These are phyloP conservation scores for Ophidiomyces ophidiicola DNA, from an alignment of 2,329 filamentous ascomycete genomes.

Conservation along the genomic window DNA sequence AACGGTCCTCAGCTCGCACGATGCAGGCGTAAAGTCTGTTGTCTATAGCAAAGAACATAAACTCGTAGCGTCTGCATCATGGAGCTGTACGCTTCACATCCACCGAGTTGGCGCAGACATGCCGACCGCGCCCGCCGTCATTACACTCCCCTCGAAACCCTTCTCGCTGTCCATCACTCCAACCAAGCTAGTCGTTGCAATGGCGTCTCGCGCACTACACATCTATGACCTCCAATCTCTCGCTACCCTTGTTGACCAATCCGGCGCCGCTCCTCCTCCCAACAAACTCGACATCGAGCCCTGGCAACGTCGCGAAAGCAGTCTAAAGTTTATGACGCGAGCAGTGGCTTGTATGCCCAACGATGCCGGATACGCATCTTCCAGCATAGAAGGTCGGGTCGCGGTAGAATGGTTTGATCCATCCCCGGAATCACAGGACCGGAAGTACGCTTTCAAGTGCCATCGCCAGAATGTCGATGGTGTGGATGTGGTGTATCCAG, in stretches of 20 bases:
- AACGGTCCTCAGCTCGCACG: constrained; percentile 65
- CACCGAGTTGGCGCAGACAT: constrained; percentile 51
- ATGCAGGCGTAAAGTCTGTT: constrained; percentile 67
- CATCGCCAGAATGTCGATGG: constrained; percentile 63
- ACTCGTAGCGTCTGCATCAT: constrained; percentile 77
- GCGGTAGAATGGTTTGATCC: constrained; percentile 98
- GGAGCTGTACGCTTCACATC: constrained; percentile 83
- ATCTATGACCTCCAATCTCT: constrained; percentile 80
- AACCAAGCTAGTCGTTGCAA: constrained; percentile 84
- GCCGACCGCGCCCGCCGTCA: constrained; percentile 40
- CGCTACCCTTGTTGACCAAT: constrained; percentile 40
- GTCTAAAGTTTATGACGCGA: constrained; percentile 89
- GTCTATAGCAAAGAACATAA: constrained; percentile 66
- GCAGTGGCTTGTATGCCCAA: constrained; percentile 94
- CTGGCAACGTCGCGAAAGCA: constrained; percentile 89
- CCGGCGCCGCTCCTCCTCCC: constrained; percentile 30
- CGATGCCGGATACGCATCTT: constrained; percentile 84
- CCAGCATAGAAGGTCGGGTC: constrained; percentile 85
- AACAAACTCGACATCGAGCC: constrained; percentile 51
- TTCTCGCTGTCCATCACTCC: constrained; percentile 69
- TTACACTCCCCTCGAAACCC: constrained; percentile 71
- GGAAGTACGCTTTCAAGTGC: constrained; percentile 98
- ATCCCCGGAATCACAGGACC: constrained; percentile 68
- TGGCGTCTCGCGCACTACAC: constrained; percentile 84
- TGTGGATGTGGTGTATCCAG: constrained; percentile 76